phyloP scores from a whole-genome alignment of 2,329 filamentous ascomycete species.

The Sporothrix dimorphospora region DNA sequence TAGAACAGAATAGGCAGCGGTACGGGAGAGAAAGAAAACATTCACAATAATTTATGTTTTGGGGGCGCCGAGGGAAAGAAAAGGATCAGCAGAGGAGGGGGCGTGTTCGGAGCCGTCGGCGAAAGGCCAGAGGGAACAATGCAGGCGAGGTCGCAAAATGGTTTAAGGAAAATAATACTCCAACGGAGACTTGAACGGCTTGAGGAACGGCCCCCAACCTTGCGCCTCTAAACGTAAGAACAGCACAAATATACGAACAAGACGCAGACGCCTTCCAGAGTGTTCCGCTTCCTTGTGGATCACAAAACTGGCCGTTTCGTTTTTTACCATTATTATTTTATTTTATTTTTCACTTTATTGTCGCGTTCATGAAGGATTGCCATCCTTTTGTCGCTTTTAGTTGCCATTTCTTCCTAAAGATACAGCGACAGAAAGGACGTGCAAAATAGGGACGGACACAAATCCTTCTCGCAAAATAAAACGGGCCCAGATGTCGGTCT shows the following conservation, averaged over 20 bases:
- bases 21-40: not conserved
- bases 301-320: not conserved
- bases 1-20: not conserved
- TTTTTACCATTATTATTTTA: no score
- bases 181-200: not conserved
- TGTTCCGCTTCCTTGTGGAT: not conserved
- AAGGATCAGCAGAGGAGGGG: not conserved
- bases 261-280: not conserved
- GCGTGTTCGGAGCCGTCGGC: conserved; percentile 13
- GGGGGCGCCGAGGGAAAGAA: not conserved
- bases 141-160: not conserved
- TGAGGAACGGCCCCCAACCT: not conserved
- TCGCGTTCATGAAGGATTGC: not conserved
- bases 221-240: not conserved
- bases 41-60: not conserved
- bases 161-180: not conserved
- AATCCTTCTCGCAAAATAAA: not conserved
- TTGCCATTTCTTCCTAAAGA: not conserved
- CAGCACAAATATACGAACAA: not conserved
- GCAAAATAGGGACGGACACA: not conserved
- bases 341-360: not conserved
- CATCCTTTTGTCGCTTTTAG: not conserved
- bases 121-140: not conserved
- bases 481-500: not conserved
- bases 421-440: not conserved